A percentile compares a stretch with the other conserved stretches of the same genome.
phyloP scores from a whole-genome alignment of 2,329 filamentous ascomycete genomes.

The Diplocarpon mali region DNA sequence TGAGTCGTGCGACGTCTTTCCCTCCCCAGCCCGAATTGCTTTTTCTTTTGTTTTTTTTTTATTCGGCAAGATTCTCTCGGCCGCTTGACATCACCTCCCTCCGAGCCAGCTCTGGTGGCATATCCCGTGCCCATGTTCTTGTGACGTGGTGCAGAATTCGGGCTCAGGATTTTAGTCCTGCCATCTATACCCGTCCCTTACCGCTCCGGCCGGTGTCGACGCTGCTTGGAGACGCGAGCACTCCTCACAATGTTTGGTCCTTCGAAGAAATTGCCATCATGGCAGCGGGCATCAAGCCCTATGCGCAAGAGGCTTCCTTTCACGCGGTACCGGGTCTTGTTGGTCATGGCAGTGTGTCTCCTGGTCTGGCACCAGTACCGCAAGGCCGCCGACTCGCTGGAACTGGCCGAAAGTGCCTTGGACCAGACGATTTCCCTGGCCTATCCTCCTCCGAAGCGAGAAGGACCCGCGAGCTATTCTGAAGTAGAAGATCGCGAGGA shows the following conservation, averaged over 20 bases:
- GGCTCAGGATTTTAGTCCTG: too few relatives aligned
- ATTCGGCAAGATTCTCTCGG: too few relatives aligned
- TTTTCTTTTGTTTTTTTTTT: too few relatives aligned
- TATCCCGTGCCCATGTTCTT: too few relatives aligned
- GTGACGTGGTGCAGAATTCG: too few relatives aligned
- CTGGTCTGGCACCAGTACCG: constrained; percentile 2
- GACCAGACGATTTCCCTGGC: not conserved
- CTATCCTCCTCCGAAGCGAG: not conserved
- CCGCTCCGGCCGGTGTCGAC: too few relatives aligned
- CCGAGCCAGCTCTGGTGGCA: too few relatives aligned
- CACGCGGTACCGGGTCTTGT: not conserved
- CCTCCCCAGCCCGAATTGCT: not conserved
- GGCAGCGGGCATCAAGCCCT: not conserved
- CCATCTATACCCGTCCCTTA: too few relatives aligned
- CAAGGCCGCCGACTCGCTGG: not conserved
- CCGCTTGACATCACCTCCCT: not conserved
- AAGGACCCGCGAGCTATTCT: not conserved
- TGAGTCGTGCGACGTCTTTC: constrained; percentile 1
- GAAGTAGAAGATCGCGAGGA: not conserved
- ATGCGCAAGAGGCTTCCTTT: not conserved
- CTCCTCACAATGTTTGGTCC: too few relatives aligned
- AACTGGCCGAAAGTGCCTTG: not conserved
- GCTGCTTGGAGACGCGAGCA: too few relatives aligned
- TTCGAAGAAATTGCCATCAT: constrained; percentile 5
- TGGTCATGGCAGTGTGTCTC: constrained; percentile 1